Evolutionary conservation across 148 eudicot genomes (phyloP).

Genomic region (Bassia scoparia): DNA sequence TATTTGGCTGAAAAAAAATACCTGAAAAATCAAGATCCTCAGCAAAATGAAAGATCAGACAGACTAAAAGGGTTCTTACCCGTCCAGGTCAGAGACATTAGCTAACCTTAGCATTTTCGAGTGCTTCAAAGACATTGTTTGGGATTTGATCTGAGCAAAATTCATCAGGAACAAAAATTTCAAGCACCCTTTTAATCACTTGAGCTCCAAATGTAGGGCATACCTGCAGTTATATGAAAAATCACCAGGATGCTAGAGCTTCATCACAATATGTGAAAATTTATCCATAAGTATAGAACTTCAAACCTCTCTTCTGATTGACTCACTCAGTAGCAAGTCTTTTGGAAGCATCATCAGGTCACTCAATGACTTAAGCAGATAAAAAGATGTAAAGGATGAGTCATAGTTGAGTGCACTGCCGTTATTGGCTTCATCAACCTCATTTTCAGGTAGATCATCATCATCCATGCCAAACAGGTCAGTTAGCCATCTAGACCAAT

Average conservation of each 20-base stretch:
- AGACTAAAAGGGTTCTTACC: no score
- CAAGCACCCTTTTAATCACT: conserved; percentile 66
- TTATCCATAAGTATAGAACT: conserved; percentile 1
- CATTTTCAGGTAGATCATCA: conserved; percentile 50
- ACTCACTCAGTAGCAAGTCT: conserved; percentile 72
- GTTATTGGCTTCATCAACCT: conserved; percentile 23
- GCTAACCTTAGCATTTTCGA: conserved; percentile 70
- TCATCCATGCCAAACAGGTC: conserved; percentile 81
- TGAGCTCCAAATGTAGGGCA: conserved; percentile 74
- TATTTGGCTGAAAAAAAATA: no score
- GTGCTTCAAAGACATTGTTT: conserved; percentile 55
- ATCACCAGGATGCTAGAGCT: conserved; percentile 1
- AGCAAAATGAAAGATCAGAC: no score
- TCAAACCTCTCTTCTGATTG: conserved; percentile 74
- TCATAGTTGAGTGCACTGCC: conserved; percentile 24
- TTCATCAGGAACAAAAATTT: conserved; percentile 78
- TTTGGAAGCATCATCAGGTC: conserved; percentile 99
- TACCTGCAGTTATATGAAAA: conserved; percentile 39
- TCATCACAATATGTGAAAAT: not conserved
- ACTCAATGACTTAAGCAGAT: conserved; percentile 75
- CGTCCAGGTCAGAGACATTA: not conserved
- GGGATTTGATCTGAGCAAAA: conserved; percentile 83
- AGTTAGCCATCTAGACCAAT: conserved; percentile 88
- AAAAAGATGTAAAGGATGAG: conserved; percentile 58
- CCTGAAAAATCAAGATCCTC: no score